These are phyloP conservation scores for Pseudogymnoascus sp. DNA, from an alignment of 2,329 filamentous ascomycete genomes.

Conservation along the genomic window DNA sequence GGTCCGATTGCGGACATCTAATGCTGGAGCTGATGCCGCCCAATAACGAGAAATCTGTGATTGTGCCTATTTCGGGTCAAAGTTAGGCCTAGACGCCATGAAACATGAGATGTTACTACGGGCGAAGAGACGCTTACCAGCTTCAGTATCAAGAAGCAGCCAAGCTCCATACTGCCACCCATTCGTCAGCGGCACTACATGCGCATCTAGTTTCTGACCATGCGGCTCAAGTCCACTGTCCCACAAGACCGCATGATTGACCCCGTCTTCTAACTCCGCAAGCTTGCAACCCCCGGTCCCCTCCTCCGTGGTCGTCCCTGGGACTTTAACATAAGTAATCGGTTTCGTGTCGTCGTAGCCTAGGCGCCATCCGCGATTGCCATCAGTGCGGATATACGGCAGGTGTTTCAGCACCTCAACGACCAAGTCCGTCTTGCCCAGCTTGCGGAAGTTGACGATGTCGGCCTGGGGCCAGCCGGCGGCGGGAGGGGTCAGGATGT, in stretches of 20 bases:
- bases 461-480: conserved; percentile 11
- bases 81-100: neutral
- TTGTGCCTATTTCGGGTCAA: neutral
- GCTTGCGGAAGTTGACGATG: conserved; percentile 10
- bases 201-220: conserved; percentile 8
- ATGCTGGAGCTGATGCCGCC: neutral
- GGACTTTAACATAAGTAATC: conserved; percentile 11
- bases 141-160: conserved; percentile 12
- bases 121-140: conserved; percentile 10
- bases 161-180: conserved; percentile 11
- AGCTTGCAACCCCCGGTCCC: neutral
- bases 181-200: conserved; percentile 12
- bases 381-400: conserved; percentile 11
- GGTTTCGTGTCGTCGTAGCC: conserved; percentile 12
- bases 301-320: neutral
- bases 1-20: neutral
- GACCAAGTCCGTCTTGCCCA: conserved; percentile 12
- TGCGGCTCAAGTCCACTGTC: conserved; percentile 6
- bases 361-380: conserved; percentile 8
- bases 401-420: conserved; percentile 13
- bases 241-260: neutral
- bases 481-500: conserved; percentile 12
- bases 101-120: neutral
- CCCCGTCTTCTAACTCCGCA: neutral
- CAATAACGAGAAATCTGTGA: neutral